Conservation (phyloP, 164 flowering plant genomes). For the Stephania japonica region DNA sequence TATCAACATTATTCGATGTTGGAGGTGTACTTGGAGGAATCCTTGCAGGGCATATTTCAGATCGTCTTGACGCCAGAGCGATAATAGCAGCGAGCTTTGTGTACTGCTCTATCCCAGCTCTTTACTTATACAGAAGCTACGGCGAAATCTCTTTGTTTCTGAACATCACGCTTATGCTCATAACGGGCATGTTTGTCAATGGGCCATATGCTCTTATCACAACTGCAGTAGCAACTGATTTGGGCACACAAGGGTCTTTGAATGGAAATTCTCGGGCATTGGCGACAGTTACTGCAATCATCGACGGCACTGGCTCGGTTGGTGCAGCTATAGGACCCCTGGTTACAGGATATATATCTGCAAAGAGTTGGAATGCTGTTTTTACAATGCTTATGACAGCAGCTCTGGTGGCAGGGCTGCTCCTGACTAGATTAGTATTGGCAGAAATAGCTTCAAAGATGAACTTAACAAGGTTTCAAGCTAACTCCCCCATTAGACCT, state of each 20-base stretch:
- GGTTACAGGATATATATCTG: slow-evolving; percentile 62
- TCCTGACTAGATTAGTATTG: slow-evolving; percentile 53
- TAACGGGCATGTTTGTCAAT: slow-evolving; percentile 67
- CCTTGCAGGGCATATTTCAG: slow-evolving; percentile 76
- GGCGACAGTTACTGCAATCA: slow-evolving; percentile 80
- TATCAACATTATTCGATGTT: slow-evolving; percentile 71
- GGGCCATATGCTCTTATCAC: slow-evolving; percentile 87
- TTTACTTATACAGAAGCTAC: slow-evolving; percentile 56
- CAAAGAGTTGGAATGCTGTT: slow-evolving; percentile 60
- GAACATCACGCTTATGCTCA: slow-evolving; percentile 54
- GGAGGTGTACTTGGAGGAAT: slow-evolving; percentile 82
- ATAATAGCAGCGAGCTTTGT: slow-evolving; percentile 72
- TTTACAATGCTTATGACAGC: slow-evolving; percentile 73
- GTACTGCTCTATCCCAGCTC: slow-evolving; percentile 72
- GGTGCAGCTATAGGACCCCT: slow-evolving; percentile 82
- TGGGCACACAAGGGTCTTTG: slow-evolving; percentile 66
- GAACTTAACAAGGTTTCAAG: slow-evolving; percentile 26
- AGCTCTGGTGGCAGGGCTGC: slow-evolving; percentile 59
- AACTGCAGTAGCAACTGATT: slow-evolving; percentile 75
- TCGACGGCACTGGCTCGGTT: slow-evolving; percentile 76
- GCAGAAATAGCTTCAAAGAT: slow-evolving; percentile 59
- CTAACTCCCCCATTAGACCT: slow-evolving; percentile 13
- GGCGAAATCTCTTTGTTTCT: slow-evolving; percentile 46
- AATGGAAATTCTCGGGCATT: slow-evolving; percentile 63
- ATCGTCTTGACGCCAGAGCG: slow-evolving; percentile 70